Base-by-base conservation (phyloP, 2,329 filamentous ascomycete genomes). In the Penicillium sp. region DNA sequence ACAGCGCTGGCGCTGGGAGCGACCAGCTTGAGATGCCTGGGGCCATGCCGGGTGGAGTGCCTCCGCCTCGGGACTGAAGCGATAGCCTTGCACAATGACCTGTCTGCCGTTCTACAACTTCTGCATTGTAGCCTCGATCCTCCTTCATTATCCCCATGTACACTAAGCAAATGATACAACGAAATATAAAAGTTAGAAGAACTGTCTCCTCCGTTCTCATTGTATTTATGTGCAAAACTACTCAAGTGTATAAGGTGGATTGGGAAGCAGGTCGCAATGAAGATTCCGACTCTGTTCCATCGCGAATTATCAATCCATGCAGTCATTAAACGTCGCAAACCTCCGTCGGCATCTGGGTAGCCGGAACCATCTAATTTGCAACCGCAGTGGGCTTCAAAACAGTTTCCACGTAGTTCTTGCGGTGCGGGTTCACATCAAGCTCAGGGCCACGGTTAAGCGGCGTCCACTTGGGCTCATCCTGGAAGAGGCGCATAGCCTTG, bases 381-480 rank as follows among this genome's bases (percentile, higher is more conserved):
- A 71, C 56, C 50, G 71, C 64, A 58, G 72, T 49, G 50, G 67
- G 48, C 39, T 62, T 64, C 37, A 63, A 59, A 48, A 72, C 61
- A 25, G 65, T 67, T 60, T 79, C 74, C 37, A 96, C 80, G 71
- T 99, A 99, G 51, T 87, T 85, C 82, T 91, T 86, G 59, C 95
- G 86, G 75, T 88, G 90, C 54, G 83, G 79, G 78, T 98, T 99
- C 60, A 75, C 75, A 73, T 98, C 92, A 45, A 96, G 85, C 51
- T 94, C 90, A 4, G 81, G 78, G 6, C 85, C 86, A 58, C 95
- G 87, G 80, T 96, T 96, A 67, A 99, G 78, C 14, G 95, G 90
- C 38, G 92, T 98, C 95, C 95, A 99, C 79, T 98, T 97, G 37
- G 95, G 95, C 78, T 98, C 93, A 66, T 98, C 95, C 81, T 98